Evolutionary conservation across 2,329 filamentous ascomycete species (phyloP).

Genomic region (Pleoardoris graminearum): DNA sequence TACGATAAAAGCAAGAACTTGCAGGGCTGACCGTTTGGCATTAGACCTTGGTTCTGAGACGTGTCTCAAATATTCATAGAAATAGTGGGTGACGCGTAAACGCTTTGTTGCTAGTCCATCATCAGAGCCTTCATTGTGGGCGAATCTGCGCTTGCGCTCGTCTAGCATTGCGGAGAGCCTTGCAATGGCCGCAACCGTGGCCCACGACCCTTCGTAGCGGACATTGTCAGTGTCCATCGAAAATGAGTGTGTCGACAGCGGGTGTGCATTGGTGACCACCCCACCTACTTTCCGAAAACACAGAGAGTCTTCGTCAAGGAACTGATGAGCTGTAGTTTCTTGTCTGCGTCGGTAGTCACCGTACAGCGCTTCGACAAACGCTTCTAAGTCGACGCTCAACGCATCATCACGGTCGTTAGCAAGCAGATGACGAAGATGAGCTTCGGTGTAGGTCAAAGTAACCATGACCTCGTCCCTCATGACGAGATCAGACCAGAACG

Average conservation of each 20-base stretch:
- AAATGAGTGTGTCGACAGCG: conserved; percentile 34
- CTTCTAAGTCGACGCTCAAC: conserved; percentile 55
- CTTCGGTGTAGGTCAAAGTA: conserved; percentile 65
- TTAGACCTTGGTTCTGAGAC: conserved; percentile 39
- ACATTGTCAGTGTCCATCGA: conserved; percentile 39
- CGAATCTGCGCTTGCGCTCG: conserved; percentile 21
- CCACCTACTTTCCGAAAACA: conserved; percentile 49
- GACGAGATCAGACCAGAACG: conserved; percentile 69
- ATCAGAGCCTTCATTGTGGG: conserved; percentile 22
- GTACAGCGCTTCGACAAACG: conserved; percentile 72
- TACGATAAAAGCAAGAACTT: conserved; percentile 56
- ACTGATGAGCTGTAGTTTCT: conserved; percentile 51
- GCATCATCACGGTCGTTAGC: conserved; percentile 25
- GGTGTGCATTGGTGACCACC: conserved; percentile 34
- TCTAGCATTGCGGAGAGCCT: conserved; percentile 44
- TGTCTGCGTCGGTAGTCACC: conserved; percentile 74
- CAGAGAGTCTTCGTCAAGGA: conserved; percentile 77
- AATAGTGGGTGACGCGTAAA: conserved; percentile 41
- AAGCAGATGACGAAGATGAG: conserved; percentile 45
- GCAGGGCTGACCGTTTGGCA: conserved; percentile 55
- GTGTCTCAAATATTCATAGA: conserved; percentile 48
- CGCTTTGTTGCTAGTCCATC: conserved; percentile 42
- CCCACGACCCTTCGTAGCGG: conserved; percentile 42
- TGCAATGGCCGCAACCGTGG: conserved; percentile 45
- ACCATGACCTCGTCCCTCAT: conserved; percentile 76